Evolutionary conservation across 129 eudicot genomes (phyloP).

Genomic region (Centrapalus pauciflorus): DNA sequence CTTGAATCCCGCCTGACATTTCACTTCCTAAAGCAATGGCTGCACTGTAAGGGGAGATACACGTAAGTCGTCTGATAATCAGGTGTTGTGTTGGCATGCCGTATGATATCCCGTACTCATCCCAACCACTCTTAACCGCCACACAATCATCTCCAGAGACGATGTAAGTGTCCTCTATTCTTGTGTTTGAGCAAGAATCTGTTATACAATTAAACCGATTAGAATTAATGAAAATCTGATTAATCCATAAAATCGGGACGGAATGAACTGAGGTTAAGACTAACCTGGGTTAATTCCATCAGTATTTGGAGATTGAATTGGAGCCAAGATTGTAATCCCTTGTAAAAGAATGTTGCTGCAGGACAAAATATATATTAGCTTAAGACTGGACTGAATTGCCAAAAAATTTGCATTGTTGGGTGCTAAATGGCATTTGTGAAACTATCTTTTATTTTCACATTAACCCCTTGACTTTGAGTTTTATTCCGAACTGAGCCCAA

Average conservation of each 20-base stretch:
- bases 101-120: slow-evolving; percentile 63
- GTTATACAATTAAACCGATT: not conserved
- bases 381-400: not conserved
- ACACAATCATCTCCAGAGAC: slow-evolving; percentile 71
- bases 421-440: not conserved
- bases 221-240: not conserved
- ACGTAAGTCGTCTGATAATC: slow-evolving; percentile 55
- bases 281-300: slow-evolving; percentile 92
- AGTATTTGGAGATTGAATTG: slow-evolving; percentile 68
- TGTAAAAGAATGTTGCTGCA: slow-evolving; percentile 75
- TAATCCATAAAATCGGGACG: not conserved
- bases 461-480: not conserved
- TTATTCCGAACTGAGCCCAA: too few species aligned
- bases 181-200: slow-evolving; percentile 79
- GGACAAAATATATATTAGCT: not conserved
- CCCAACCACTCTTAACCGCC: slow-evolving; percentile 92
- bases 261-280: not conserved
- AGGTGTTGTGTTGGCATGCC: slow-evolving; percentile 65
- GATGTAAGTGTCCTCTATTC: slow-evolving; percentile 60
- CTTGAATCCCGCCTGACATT: slow-evolving; percentile 81
- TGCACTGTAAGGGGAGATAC: slow-evolving; percentile 80
- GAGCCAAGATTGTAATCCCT: slow-evolving; percentile 81
- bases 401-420: not conserved
- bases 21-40: slow-evolving; percentile 83
- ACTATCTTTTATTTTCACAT: not conserved